Base-by-base conservation (phyloP, 176 grass and related monocot genomes). In the Hordeum vulgare region DNA sequence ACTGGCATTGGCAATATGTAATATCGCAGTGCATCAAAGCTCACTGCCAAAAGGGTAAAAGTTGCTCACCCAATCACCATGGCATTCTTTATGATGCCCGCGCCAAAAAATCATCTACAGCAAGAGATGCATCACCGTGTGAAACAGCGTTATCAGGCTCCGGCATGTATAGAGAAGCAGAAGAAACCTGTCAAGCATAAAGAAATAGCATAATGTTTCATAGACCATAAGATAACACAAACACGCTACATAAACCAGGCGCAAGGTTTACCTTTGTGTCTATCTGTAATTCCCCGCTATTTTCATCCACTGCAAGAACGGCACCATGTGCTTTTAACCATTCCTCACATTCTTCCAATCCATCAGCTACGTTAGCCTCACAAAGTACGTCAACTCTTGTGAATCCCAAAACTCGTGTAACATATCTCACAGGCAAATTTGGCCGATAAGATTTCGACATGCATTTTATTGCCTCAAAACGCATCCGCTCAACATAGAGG, bases 311-410 rank as follows among this genome's bases (percentile, higher is more conserved):
- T 49, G 49, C 73, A 83, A 98, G 60, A 90, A 95, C 58, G 66
- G 88, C 92, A 68, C 96, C 92, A 75, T 98, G 96, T 9, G 89
- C 90, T 77, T 80, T 95, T 87, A 98, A 91, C 96, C 96, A 98
- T 91, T 95, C 87, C 49, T 98, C 85, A 31, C 90, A 98, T 83
- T 93, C 90, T 86, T 95, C 93, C 27, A 70, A 51, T 61, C 80
- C 89, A 91, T 78, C 57, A 84, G 71, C 76, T 74, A 45, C 75
- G 40, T 36, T 81, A 65, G 34, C 65, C 58, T 91, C 84, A 78
- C 20, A 35, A 62, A 83, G 85, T 59, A 85, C 88, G 51, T 80
- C 40, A 21, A 56, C 66, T 84, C 78, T 89, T 10, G 86, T 34
- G 74, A 98, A 98, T 49, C 96, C 90, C 76, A 98, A 91, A 88